A percentile compares a stretch with the other conserved stretches of the same genome.
Evolutionary conservation across 805 yeast genomes (phyloP).

Genomic region (Myxozyma neglecta): DNA sequence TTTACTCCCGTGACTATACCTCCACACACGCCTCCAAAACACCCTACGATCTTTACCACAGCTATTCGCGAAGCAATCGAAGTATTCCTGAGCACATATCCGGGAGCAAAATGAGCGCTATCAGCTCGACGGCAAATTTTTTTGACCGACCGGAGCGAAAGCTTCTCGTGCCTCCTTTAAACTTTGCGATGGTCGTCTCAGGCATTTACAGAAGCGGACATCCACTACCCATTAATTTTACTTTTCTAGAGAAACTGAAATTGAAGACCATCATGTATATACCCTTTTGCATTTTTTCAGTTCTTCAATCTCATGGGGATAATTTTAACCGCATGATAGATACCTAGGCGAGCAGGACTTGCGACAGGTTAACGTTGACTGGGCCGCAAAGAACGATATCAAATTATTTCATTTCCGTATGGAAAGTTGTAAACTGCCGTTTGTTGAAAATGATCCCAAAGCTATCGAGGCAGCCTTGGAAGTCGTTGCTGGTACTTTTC

Average conservation of each 20-base stretch:
- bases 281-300: constrained; percentile 48
- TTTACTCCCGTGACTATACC: constrained; percentile 3
- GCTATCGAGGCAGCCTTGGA: constrained; percentile 50
- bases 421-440: constrained; percentile 75
- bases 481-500: constrained; percentile 33
- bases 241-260: constrained; percentile 68
- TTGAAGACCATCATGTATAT: constrained; percentile 75
- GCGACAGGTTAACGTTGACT: constrained; percentile 60
- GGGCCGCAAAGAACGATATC: constrained; percentile 60
- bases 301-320: background rate
- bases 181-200: constrained; percentile 84
- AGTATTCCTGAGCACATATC: constrained; percentile 22
- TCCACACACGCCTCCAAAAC: constrained; percentile 4
- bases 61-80: constrained; percentile 10
- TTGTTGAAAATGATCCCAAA: constrained; percentile 56
- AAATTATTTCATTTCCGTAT: constrained; percentile 60
- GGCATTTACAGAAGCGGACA: constrained; percentile 89
- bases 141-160: constrained; percentile 30
- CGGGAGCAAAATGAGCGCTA: constrained; percentile 28
- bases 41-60: background rate
- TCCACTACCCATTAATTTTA: constrained; percentile 82
- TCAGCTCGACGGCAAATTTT: constrained; percentile 26
- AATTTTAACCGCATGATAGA: constrained; percentile 12
- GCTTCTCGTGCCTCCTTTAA: constrained; percentile 76
- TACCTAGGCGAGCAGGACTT: constrained; percentile 62